A percentile compares a stretch with the other conserved stretches of the same genome.
Evolutionary conservation across 2,329 filamentous ascomycete genomes (phyloP).

Genomic region (Raffaelea albimanens): DNA sequence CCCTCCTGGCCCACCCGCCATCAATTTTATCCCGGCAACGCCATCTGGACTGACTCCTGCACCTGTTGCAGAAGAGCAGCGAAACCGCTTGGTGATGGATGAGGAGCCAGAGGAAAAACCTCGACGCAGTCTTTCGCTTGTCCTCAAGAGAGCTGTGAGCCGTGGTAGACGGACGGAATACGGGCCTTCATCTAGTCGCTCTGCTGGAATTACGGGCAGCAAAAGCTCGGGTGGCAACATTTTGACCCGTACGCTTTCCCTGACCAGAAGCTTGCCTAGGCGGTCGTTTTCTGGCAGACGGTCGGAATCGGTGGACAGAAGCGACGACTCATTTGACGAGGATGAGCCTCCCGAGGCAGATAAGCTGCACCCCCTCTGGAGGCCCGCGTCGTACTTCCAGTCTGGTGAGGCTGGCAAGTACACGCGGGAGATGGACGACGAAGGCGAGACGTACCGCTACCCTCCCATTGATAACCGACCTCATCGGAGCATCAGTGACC

Average conservation of each 20-base stretch:
- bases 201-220: constrained; percentile 17
- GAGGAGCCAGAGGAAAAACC: constrained; percentile 26
- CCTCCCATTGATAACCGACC: constrained; percentile 41
- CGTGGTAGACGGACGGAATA: constrained; percentile 28
- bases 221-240: constrained; percentile 16
- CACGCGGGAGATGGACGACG: constrained; percentile 22
- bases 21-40: constrained; percentile 55
- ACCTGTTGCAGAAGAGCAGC: constrained; percentile 38
- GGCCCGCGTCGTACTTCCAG: constrained; percentile 37
- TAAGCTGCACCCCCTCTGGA: constrained; percentile 53
- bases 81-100: constrained; percentile 41
- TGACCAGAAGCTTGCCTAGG: constrained; percentile 24
- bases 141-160: constrained; percentile 38
- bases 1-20: constrained; percentile 14
- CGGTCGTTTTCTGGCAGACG: constrained; percentile 1
- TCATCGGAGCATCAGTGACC: constrained; percentile 35
- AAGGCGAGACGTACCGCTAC: constrained; percentile 34
- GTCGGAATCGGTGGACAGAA: constrained; percentile 11
- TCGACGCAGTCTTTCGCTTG: constrained; percentile 36
- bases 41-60: constrained; percentile 48
- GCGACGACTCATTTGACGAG: constrained; percentile 23
- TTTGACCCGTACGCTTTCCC: constrained; percentile 41
- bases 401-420: constrained; percentile 20
- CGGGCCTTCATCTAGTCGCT: constrained; percentile 28
- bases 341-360: constrained; percentile 40